Conservation (phyloP, 2,329 filamentous ascomycete genomes). For the Stromatinia cepivora region DNA sequence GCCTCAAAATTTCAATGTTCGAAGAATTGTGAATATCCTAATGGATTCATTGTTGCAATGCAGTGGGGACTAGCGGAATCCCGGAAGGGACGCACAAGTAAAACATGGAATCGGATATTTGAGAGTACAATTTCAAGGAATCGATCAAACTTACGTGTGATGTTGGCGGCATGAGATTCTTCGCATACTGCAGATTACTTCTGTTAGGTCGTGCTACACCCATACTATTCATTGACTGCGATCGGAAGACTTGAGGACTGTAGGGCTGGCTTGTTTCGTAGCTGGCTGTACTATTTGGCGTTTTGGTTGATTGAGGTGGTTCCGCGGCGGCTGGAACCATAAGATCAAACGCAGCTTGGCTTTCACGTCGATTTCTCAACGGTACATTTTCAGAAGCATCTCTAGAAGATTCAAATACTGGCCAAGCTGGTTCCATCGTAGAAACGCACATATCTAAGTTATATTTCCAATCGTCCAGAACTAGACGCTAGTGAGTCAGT, state of each 20-base stretch:
- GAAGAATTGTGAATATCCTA: neutral
- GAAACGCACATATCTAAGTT: slow-evolving; percentile 36
- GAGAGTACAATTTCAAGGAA: neutral
- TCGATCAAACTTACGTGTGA: neutral
- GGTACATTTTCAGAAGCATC: slow-evolving; percentile 27
- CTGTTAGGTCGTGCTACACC: slow-evolving; percentile 16
- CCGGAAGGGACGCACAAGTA: neutral
- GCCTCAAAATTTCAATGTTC: neutral
- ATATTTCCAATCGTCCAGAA: slow-evolving; percentile 39
- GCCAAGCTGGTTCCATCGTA: slow-evolving; percentile 37
- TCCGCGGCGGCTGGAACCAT: slow-evolving; percentile 29
- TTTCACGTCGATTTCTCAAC: slow-evolving; percentile 30
- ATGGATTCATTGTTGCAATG: neutral
- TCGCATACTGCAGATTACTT: slow-evolving; percentile 23
- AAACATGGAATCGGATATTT: neutral
- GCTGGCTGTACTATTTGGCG: slow-evolving; percentile 33
- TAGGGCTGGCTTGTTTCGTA: slow-evolving; percentile 31
- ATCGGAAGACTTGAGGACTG: slow-evolving; percentile 31
- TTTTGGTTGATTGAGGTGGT: slow-evolving; percentile 32
- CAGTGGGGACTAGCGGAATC: neutral
- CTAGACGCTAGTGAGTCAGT: neutral
- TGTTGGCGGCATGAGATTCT: slow-evolving; percentile 20
- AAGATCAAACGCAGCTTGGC: slow-evolving; percentile 38
- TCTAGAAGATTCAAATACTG: slow-evolving; percentile 35
- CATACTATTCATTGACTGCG: slow-evolving; percentile 24